Evolutionary conservation across 768 basidiomycete species (phyloP).

Genomic region (Amylocystis lapponica): DNA sequence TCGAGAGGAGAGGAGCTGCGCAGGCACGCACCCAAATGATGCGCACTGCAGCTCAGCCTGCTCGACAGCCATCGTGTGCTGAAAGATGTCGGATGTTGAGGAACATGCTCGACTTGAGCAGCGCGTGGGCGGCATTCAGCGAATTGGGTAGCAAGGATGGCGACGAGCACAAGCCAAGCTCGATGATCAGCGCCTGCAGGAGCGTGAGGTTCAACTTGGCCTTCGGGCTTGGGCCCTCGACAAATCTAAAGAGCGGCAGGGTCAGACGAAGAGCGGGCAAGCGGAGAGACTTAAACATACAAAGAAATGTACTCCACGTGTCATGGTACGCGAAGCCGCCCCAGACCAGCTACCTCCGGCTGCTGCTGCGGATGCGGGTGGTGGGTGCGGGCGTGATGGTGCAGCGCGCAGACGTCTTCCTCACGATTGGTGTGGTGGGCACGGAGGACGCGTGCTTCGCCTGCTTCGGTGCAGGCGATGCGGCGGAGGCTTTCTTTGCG

Average conservation of each 20-base stretch:
- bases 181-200: conserved; percentile 69
- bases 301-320: conserved; percentile 56
- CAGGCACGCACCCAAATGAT: too few species aligned
- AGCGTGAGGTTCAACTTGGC: conserved; percentile 45
- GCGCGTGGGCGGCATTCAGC: conserved; percentile 57
- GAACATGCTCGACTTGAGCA: conserved; percentile 61
- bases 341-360: conserved; percentile 21
- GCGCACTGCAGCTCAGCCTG: too few species aligned
- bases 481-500: not conserved
- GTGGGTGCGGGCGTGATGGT: conserved; percentile 2
- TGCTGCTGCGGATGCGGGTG: not conserved
- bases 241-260: conserved; percentile 3
- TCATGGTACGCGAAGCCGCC: conserved; percentile 45
- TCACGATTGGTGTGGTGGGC: conserved; percentile 7
- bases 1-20: too few species aligned
- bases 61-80: too few species aligned
- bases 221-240: conserved; percentile 42
- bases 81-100: conserved; percentile 68
- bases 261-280: not conserved
- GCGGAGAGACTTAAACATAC: conserved; percentile 36
- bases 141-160: conserved; percentile 44
- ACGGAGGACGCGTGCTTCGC: not conserved
- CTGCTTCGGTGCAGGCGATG: not conserved
- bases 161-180: conserved; percentile 47
- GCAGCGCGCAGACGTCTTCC: too few species aligned